Conservation (phyloP, 2,329 filamentous ascomycete genomes). For the Fusarium sulawesiense region DNA sequence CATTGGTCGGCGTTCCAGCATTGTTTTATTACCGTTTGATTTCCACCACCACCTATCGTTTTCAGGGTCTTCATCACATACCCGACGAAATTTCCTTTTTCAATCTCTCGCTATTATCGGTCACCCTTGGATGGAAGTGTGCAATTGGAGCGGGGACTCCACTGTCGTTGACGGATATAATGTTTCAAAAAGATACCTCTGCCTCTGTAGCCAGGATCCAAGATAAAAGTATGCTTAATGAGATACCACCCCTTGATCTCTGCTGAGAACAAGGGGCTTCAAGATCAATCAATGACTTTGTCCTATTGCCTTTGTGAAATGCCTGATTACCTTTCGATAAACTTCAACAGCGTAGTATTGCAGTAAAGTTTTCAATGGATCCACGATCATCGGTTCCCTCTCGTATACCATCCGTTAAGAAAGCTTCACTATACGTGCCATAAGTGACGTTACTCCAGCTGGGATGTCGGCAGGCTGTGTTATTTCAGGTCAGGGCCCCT, state of each 20-base stretch:
- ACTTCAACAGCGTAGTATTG: background rate
- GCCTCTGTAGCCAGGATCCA: conserved; percentile 35
- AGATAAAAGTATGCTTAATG: conserved; percentile 47
- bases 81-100: conserved; percentile 37
- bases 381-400: conserved; percentile 37
- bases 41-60: conserved; percentile 41
- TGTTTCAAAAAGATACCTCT: conserved; percentile 45
- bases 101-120: conserved; percentile 42
- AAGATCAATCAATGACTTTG: conserved; percentile 16
- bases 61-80: conserved; percentile 39
- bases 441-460: conserved; percentile 38
- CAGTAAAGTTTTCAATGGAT: conserved; percentile 9
- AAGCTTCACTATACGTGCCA: conserved; percentile 14
- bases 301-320: conserved; percentile 7
- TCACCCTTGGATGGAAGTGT: conserved; percentile 34
- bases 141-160: conserved; percentile 37
- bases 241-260: conserved; percentile 30
- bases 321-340: background rate
- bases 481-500: conserved; percentile 14
- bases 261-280: conserved; percentile 19
- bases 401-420: conserved; percentile 26
- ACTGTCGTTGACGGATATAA: conserved; percentile 41
- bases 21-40: conserved; percentile 37
- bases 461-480: conserved; percentile 8
- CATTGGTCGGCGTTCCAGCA: conserved; percentile 47